These are phyloP conservation scores for Takakia lepidozioides DNA, from an alignment of 225 moss, liverwort and hornwort species.

Conservation along the genomic window DNA sequence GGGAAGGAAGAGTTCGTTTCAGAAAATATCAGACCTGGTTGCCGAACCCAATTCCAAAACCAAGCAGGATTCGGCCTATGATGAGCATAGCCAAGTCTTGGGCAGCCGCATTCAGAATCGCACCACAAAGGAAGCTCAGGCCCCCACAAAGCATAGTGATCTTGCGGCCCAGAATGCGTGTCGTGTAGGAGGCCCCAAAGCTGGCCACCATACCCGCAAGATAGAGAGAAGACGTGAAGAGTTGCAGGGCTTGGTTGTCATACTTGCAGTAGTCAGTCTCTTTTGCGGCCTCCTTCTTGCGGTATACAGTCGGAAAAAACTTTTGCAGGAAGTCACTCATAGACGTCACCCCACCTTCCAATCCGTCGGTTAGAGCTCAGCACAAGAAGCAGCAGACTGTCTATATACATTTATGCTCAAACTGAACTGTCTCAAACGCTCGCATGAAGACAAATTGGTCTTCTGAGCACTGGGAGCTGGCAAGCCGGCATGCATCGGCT, in stretches of 20 bases:
- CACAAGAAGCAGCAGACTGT: too few relatives aligned
- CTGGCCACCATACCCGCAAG: slow-evolving; percentile 6
- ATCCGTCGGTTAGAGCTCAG: too few relatives aligned
- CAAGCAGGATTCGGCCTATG: background rate
- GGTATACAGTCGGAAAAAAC: slow-evolving; percentile 9
- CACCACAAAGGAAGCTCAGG: background rate
- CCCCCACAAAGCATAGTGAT: slow-evolving; percentile 1
- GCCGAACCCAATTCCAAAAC: slow-evolving; percentile 2
- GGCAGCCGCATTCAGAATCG: background rate
- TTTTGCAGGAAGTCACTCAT: slow-evolving; percentile 11
- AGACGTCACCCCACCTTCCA: slow-evolving; percentile 18
- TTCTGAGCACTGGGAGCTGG: too few relatives aligned
- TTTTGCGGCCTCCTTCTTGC: background rate
- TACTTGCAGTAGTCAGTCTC: slow-evolving; percentile 9
- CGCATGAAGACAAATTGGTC: too few relatives aligned
- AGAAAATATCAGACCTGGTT: slow-evolving; percentile 3
- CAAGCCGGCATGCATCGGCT: too few relatives aligned
- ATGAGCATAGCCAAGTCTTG: background rate
- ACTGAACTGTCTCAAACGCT: too few relatives aligned
- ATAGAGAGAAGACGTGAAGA: slow-evolving; percentile 12
- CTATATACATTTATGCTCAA: too few relatives aligned
- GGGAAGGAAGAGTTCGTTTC: too few relatives aligned
- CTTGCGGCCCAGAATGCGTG: background rate
- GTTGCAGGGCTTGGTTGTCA: slow-evolving; percentile 1
- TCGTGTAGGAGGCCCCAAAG: slow-evolving; percentile 3